phyloP scores from a whole-genome alignment of 805 yeast species.

The Diddensiella santjacobensis region DNA sequence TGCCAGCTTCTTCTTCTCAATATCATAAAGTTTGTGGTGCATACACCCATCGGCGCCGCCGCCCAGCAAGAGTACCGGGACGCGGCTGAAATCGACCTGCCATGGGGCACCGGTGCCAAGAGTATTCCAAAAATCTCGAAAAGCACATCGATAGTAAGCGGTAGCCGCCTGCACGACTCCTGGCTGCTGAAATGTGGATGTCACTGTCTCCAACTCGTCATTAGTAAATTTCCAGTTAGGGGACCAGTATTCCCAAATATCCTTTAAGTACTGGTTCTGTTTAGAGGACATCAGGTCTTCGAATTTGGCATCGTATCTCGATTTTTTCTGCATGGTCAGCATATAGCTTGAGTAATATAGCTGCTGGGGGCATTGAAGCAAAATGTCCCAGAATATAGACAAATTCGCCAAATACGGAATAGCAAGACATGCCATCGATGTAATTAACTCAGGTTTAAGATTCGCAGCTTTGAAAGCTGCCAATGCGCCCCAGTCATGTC shows the following conservation, averaged over 20 bases:
- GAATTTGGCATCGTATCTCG: slow-evolving; percentile 20
- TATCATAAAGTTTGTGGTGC: slow-evolving; percentile 18
- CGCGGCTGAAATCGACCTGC: slow-evolving; percentile 19
- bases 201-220: slow-evolving; percentile 20
- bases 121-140: slow-evolving; percentile 2
- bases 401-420: slow-evolving; percentile 24
- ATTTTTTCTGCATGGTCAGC: slow-evolving; percentile 27
- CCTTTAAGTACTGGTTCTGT: slow-evolving; percentile 19
- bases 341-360: slow-evolving; percentile 27
- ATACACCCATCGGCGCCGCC: slow-evolving; percentile 27
- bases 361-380: slow-evolving; percentile 21
- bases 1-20: slow-evolving; percentile 5
- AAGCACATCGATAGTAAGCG: slow-evolving; percentile 25
- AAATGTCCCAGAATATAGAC: slow-evolving; percentile 7
- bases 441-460: slow-evolving; percentile 21
- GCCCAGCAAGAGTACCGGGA: slow-evolving; percentile 21
- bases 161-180: slow-evolving; percentile 26
- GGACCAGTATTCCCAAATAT: slow-evolving; percentile 28
- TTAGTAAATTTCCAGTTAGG: slow-evolving; percentile 23
- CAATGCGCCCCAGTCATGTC: slow-evolving; percentile 32
- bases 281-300: not conserved
- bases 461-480: slow-evolving; percentile 22
- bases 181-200: slow-evolving; percentile 21
- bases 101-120: not conserved
- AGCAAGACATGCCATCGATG: slow-evolving; percentile 23